Evolutionary conservation across 1,139 yeast species (phyloP), one percentile per base, ranked within the genome.

Genomic region (Geotrichum candidum): DNA sequence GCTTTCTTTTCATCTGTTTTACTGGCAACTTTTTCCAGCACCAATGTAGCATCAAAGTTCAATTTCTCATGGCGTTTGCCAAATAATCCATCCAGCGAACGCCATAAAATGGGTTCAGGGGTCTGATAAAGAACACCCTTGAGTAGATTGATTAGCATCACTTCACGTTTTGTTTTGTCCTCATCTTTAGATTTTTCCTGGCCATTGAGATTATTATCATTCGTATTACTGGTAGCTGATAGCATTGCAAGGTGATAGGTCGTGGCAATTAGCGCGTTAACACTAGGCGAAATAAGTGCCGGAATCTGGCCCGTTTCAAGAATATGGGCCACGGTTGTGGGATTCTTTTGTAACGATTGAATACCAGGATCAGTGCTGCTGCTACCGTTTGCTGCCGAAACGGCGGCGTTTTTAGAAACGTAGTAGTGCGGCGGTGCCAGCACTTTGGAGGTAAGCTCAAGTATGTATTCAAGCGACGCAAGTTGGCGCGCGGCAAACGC

Each of bases 61-160:
- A 64, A 50, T 13, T 61, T 57, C 35, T 63, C 66, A 33, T 53
- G 33, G 5, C 66, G 64, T 23, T 64, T 62, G 2, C 59, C 64
- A 57, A 65, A 66, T 10, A 66, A 45, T 2, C 67, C 68, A 53
- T 66, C 68, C 5, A 66, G 60, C 1, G 65, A 54, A 11, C 68
- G 50, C 68, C 68, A 66, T 2, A 66, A 38, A 31, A 66, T 60
- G 0, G 68, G 67, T 51, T 66, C 68, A 1, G 68, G 68, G 9
- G 61, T 65, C 50, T 66, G 67, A 58, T 56, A 66, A 25, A 66
- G 53, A 3, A 65, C 65, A 4, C 53, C 41, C 33, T 65, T 65
- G 10, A 66, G 58, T 33, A 48, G 51, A 5, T 60, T 54, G 13
- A 62, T 53, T 22, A 66, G 50, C 10, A 33, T 27, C 15, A 15